Evolutionary conservation across 116 monocot genomes (phyloP).

Genomic region (Cymodocea nodosa): DNA sequence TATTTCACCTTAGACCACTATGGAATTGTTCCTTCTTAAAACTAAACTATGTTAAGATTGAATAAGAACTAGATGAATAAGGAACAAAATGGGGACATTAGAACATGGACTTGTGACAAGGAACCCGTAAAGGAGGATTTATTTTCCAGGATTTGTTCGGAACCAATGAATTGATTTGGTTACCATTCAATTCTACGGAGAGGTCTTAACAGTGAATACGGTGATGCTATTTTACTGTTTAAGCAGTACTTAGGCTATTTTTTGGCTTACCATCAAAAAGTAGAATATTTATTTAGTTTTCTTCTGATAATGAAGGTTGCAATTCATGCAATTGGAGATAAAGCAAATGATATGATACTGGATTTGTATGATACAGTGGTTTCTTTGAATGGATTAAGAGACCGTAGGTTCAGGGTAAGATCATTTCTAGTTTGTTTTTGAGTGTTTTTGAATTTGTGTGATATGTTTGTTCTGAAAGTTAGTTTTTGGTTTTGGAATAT

Average conservation of each 20-base stretch:
- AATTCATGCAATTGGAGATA: conserved; percentile 97
- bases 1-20: no score
- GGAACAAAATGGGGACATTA: no score
- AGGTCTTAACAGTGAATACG: no score
- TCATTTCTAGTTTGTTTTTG: conserved; percentile 1
- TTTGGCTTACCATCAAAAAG: background rate
- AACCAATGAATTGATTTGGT: no score
- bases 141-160: no score
- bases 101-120: no score
- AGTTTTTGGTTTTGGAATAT: background rate
- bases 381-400: conserved; percentile 48
- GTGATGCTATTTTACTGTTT: no score
- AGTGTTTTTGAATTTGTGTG: background rate
- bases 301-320: conserved; percentile 42
- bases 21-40: no score
- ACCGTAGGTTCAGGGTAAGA: conserved; percentile 86
- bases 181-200: no score
- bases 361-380: conserved; percentile 47
- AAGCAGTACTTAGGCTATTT: background rate
- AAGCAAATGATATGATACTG: conserved; percentile 88
- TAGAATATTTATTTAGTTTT: background rate
- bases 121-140: no score
- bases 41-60: no score
- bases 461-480: background rate
- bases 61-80: no score